Conservation (phyloP, 805 yeast genomes). For the Wickerhamiella alocasiicola region DNA sequence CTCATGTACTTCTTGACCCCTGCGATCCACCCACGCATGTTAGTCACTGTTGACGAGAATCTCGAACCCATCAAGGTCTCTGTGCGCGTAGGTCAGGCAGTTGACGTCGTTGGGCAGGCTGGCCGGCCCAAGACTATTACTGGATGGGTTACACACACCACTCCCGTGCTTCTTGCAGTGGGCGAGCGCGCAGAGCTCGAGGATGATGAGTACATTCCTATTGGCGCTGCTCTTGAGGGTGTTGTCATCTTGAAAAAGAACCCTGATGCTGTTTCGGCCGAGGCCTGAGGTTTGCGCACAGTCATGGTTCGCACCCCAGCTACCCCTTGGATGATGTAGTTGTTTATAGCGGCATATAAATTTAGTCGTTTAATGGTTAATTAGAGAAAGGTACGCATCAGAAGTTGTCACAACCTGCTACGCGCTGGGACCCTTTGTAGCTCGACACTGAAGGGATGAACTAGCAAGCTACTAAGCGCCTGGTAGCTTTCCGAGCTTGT, state of each 20-base stretch:
- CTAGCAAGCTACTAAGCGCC: too few relatives aligned
- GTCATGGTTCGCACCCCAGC: too few relatives aligned
- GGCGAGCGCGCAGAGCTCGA: slow-evolving; percentile 98
- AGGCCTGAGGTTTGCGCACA: background rate
- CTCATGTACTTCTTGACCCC: slow-evolving; percentile 76
- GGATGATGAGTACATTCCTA: slow-evolving; percentile 79
- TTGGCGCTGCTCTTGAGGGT: slow-evolving; percentile 78
- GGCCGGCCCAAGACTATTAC: slow-evolving; percentile 98
- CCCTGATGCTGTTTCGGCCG: slow-evolving; percentile 35
- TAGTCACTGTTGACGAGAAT: slow-evolving; percentile 83
- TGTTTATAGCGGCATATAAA: too few relatives aligned
- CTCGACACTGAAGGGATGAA: too few relatives aligned
- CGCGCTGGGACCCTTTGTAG: too few relatives aligned
- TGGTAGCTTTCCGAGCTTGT: too few relatives aligned
- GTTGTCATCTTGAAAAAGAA: slow-evolving; percentile 84
- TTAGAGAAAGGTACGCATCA: too few relatives aligned
- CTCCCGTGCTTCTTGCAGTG: slow-evolving; percentile 84
- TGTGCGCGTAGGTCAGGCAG: slow-evolving; percentile 98
- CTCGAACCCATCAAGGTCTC: slow-evolving; percentile 87
- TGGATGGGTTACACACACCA: slow-evolving; percentile 98
- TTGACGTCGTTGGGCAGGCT: slow-evolving; percentile 97
- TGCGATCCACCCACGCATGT: slow-evolving; percentile 84
- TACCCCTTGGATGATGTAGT: too few relatives aligned
- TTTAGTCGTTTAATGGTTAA: too few relatives aligned
- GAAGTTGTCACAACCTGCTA: too few relatives aligned